Base-by-base conservation (phyloP, 2,329 filamentous ascomycete species). In the Rachicladosporium sp. region DNA sequence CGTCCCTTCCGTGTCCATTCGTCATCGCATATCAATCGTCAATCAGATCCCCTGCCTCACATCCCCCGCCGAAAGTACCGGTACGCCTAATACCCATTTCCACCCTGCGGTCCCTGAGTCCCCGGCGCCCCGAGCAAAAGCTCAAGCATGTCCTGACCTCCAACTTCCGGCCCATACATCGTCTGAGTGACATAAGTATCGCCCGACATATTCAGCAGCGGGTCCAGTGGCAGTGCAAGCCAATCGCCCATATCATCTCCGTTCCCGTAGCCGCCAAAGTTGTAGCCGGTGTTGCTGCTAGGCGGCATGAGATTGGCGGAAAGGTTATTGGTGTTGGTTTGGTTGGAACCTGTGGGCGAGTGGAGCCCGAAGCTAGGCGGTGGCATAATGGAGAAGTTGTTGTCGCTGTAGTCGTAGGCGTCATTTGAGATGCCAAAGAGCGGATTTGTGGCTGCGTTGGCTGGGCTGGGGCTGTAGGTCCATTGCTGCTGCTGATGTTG, bases 151-250 rank as follows among this genome's bases (percentile, higher is more conserved):
- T 70, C 67, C 47, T 65, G 59, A 1, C 65, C 46, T 64, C 80
- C 62, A 69, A 82, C 56, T 76, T 86, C 74, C n/a, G 74, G 74
- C 0, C 75, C 75, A 57, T 69, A 71, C 33, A 67, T 65, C 23
- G 66, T 70, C 50, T 66, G 62, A 12, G 69, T 74, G 13, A 76
- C 73, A 39, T 76, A 73, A 1, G 71, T 67, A 19, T 19, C 15
- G 50, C 70, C 70, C 46, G 70, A 69, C 50, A 73, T 69, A 45
- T 69, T 68, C 39, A 77, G 66, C 43, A 78, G 66, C 33, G 73
- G 71, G 53, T 78, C 73, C 3, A 79, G 61, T 1, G 74, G 73
- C n/a, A 78, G 53, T 0, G 74, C 70, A 37, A 78, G 64, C 75
- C 75, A 79, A 54, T 78, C 74, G 31, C 70, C 67, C 41, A 58